These are phyloP conservation scores for Arabis hirsuta DNA, from an alignment of 345 rosid species.

Conservation along the genomic window DNA sequence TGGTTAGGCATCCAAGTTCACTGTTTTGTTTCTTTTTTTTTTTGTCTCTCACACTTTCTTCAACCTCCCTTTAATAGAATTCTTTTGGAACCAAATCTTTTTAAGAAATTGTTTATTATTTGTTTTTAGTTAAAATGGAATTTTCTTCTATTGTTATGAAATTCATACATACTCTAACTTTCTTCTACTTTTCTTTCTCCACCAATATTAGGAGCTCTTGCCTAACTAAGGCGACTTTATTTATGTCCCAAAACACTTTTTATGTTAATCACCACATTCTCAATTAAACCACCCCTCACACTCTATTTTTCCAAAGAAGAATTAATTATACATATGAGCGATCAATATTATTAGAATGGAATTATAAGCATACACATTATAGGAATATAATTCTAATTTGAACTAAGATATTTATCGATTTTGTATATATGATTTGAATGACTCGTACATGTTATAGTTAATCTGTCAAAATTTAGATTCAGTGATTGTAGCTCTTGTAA, in stretches of 20 bases:
- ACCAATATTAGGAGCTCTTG: constrained; percentile 31
- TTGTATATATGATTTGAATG: not conserved
- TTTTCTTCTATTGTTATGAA: not conserved
- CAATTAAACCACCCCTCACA: not conserved
- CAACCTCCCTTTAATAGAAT: constrained; percentile 32
- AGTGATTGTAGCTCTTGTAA: not conserved
- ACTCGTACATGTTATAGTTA: not conserved
- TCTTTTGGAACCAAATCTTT: constrained; percentile 33
- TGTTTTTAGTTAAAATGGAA: constrained; percentile 15
- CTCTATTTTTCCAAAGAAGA: not conserved
- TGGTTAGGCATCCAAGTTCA: constrained; percentile 49
- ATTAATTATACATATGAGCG: not conserved
- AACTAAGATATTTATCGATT: not conserved
- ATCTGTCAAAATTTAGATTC: not conserved
- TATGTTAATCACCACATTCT: not conserved
- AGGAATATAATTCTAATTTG: not conserved
- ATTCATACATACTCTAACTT: constrained; percentile 26
- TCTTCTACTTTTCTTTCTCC: constrained; percentile 3
- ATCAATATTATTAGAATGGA: not conserved
- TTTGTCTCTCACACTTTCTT: constrained; percentile 19
- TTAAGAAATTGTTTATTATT: constrained; percentile 12
- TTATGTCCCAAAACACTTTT: constrained; percentile 20
- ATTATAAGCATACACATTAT: not conserved
- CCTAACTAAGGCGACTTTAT: constrained; percentile 39
- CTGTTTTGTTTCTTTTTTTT: constrained; percentile 37